phyloP scores from a whole-genome alignment of 179 eudicot genomes.

The Beta corolliflora region DNA sequence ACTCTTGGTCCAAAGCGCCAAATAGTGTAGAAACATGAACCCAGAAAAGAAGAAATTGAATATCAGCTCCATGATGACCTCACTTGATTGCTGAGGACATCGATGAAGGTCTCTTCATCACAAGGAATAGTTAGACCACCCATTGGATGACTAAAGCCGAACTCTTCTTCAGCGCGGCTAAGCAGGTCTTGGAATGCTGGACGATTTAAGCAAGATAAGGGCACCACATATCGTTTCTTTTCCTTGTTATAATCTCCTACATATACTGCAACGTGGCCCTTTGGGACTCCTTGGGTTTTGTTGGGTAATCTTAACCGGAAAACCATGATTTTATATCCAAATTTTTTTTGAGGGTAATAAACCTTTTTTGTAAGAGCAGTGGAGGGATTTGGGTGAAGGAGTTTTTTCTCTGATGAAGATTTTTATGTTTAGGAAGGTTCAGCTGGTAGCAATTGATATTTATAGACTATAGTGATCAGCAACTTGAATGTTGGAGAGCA shows the following conservation, averaged over 20 bases:
- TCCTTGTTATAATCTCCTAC: slow-evolving; percentile 48
- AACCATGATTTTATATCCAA: slow-evolving; percentile 26
- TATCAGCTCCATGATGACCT: slow-evolving; percentile 11
- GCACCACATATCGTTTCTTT: slow-evolving; percentile 61
- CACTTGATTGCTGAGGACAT: slow-evolving; percentile 24
- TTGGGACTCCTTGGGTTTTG: slow-evolving; percentile 43
- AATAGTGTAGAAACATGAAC: neutral
- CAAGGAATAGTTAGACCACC: slow-evolving; percentile 42
- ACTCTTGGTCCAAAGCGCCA: slow-evolving; percentile 1
- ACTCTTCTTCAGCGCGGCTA: slow-evolving; percentile 39
- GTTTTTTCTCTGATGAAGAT: slow-evolving; percentile 9
- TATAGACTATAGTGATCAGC: slow-evolving; percentile 14
- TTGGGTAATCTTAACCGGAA: slow-evolving; percentile 39
- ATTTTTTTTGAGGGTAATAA: neutral
- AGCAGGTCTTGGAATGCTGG: slow-evolving; percentile 59
- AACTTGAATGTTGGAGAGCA: neutral
- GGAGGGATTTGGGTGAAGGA: neutral
- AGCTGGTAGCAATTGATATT: slow-evolving; percentile 19
- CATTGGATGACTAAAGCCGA: slow-evolving; percentile 43
- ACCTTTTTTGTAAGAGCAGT: neutral
- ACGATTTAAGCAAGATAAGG: slow-evolving; percentile 52
- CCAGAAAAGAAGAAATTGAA: neutral
- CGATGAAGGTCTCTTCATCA: slow-evolving; percentile 30
- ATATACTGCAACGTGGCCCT: slow-evolving; percentile 47
- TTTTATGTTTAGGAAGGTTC: neutral